Evolutionary conservation across 2,329 filamentous ascomycete genomes (phyloP).

Genomic region (Massarina eburnea): DNA sequence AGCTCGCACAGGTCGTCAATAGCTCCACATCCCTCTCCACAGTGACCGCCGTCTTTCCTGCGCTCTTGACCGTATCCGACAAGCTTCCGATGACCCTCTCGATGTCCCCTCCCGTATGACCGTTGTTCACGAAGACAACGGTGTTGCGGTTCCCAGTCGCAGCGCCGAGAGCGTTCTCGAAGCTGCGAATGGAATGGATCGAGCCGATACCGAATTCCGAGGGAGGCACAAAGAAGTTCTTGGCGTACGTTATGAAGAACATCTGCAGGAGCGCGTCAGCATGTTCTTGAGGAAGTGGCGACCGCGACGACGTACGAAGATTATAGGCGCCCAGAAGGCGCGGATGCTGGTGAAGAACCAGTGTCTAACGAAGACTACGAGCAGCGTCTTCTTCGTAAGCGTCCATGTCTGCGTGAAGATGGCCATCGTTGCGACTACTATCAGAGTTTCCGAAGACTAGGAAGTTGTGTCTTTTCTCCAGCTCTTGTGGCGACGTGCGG

Average conservation of each 20-base stretch:
- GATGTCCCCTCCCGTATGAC: constrained; percentile 67
- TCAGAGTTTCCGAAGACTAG: background rate
- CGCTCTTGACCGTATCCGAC: constrained; percentile 57
- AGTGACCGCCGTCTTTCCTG: constrained; percentile 59
- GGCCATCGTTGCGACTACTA: constrained; percentile 17
- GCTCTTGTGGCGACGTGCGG: background rate
- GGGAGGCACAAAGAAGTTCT: constrained; percentile 80
- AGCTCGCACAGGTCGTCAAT: constrained; percentile 60
- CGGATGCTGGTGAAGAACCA: constrained; percentile 57
- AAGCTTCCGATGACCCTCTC: constrained; percentile 68
- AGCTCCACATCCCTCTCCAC: constrained; percentile 61
- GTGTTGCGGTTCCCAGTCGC: constrained; percentile 64
- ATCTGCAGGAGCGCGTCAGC: constrained; percentile 33
- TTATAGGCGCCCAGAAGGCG: constrained; percentile 59
- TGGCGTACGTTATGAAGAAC: constrained; percentile 64
- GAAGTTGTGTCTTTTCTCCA: background rate
- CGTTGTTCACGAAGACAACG: constrained; percentile 78
- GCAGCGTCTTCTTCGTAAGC: constrained; percentile 59
- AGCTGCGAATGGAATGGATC: constrained; percentile 61
- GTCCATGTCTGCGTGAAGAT: constrained; percentile 58
- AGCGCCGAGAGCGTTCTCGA: constrained; percentile 63
- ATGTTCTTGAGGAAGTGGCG: background rate
- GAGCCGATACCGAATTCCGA: constrained; percentile 73
- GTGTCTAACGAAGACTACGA: constrained; percentile 56
- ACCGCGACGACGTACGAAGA: constrained; percentile 44